Base-by-base conservation (phyloP, 192 early-diverging fungal species). In the Rhizoclosmatium sp. region DNA sequence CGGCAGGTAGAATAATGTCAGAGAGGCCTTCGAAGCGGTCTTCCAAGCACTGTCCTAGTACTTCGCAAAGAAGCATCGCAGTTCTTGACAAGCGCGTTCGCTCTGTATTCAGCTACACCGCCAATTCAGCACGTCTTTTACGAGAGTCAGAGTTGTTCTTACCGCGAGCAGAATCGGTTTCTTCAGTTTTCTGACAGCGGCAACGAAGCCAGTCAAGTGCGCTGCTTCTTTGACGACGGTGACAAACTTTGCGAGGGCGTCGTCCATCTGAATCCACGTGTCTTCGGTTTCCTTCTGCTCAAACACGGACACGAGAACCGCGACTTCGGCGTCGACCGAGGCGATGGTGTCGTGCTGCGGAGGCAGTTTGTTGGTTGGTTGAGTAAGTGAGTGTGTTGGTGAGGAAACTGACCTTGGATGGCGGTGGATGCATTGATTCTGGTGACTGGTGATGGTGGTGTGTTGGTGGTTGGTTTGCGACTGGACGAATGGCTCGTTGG, bases 31-130 rank as follows among this genome's bases (percentile, higher is more conserved):
- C 87, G 80, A 93, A 93, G 40, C 90, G 86, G 45, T 86, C 85
- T 54, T 90, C 86, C 79, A 93, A 86, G 19, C 79, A 61, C 51
- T 84, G 84, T n/a, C 91, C 84, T 61, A 95, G 71, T 49, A 87
- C 86, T 75, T 93, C 91, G 23, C 93, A 76, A 40, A 94, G 82
- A 64, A 82, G 83, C 61, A 88, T 82, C 23, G 88, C 93, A n/a
- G 93, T 85, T 49, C 90, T 89, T 14, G 92, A 92, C 3, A 96
- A 85, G 2, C 92, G 82, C n/a, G 93, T 93, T 61, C 94, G 84
- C 56, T 96, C 94, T 31, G 91, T 92, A 41, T 84, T 51, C 42
- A 94, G 78, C 94, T 95, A 86, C 78, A 21, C 21, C 5, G 1
- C 5, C 5, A 1, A 54, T 54, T 54, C 5, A 54, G 51, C 51